Conservation (phyloP, 1,284 basidiomycete species). For the Singerocomus rubriflavus region DNA sequence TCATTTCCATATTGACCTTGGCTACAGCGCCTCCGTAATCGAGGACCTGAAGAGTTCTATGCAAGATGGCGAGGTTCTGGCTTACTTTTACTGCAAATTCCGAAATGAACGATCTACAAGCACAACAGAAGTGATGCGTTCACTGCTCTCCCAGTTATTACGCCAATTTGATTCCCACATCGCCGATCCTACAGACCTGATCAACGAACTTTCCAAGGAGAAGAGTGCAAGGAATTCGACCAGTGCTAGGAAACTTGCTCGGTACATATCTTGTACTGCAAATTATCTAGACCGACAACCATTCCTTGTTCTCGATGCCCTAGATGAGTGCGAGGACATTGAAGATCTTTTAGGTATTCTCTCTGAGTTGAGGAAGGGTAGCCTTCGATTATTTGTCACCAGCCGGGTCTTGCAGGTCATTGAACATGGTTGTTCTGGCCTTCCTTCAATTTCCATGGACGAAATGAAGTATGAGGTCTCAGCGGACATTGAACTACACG, state of each 20-base stretch:
- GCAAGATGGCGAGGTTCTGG: neutral
- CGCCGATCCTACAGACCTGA: neutral
- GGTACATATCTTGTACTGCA: neutral
- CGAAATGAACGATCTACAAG: conserved; percentile 6
- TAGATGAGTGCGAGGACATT: conserved; percentile 12
- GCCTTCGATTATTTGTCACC: conserved; percentile 11
- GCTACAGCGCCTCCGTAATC: neutral
- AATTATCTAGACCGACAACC: neutral
- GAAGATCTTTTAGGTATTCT: conserved; percentile 1
- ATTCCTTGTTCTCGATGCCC: conserved; percentile 8
- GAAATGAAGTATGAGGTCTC: conserved; percentile 1
- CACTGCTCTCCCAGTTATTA: conserved; percentile 8
- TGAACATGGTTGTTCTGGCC: neutral
- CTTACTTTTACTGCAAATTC: conserved; percentile 15
- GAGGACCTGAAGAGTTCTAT: neutral
- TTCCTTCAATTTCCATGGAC: conserved; percentile 5
- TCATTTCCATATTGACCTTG: neutral
- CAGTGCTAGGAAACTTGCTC: neutral
- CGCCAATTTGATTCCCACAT: neutral
- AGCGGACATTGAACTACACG: conserved; percentile 6
- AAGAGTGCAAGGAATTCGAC: neutral
- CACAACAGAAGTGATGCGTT: conserved; percentile 10
- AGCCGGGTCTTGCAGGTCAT: conserved; percentile 14
- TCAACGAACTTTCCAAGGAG: neutral
- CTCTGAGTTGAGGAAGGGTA: neutral